Percentiles rank a stretch among this genome's conserved stretches.
phyloP scores from a whole-genome alignment of 2,329 filamentous ascomycete genomes.

The Rosellinia necatrix region DNA sequence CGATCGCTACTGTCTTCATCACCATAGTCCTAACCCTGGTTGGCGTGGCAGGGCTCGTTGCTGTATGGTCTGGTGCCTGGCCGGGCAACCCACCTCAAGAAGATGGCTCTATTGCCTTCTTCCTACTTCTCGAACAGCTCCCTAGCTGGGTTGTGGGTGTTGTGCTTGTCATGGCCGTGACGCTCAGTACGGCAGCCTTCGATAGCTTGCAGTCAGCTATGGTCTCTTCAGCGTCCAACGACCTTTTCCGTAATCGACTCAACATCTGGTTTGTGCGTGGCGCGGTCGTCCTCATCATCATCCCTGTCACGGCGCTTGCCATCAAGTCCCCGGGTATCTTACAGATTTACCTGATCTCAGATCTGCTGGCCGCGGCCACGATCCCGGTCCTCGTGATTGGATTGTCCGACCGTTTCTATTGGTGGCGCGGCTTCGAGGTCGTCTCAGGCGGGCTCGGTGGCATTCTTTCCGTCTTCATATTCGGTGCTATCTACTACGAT shows the following conservation, averaged over 20 bases:
- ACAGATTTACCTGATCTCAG: constrained; percentile 82
- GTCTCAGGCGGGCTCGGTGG: constrained; percentile 78
- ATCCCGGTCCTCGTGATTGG: constrained; percentile 79
- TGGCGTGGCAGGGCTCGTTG: constrained; percentile 73
- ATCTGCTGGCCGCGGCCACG: constrained; percentile 75
- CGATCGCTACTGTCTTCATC: constrained; percentile 67
- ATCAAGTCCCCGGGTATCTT: constrained; percentile 75
- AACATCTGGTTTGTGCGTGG: constrained; percentile 74
- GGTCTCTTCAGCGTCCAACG: constrained; percentile 83
- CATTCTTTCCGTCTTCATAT: constrained; percentile 79
- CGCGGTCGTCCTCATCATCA: constrained; percentile 71
- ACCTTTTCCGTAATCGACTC: constrained; percentile 81
- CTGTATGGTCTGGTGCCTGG: constrained; percentile 77
- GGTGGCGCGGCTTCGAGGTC: constrained; percentile 81
- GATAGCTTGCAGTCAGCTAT: constrained; percentile 82
- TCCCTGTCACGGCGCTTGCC: constrained; percentile 75
- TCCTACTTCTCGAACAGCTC: constrained; percentile 72
- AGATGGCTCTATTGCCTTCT: constrained; percentile 73
- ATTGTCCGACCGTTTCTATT: constrained; percentile 67
- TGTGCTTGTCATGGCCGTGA: constrained; percentile 79
- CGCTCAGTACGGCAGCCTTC: constrained; percentile 76
- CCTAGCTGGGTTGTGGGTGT: constrained; percentile 83
- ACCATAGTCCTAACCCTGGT: constrained; percentile 74
- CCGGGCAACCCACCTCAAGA: constrained; percentile 62
- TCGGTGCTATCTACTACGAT: constrained; percentile 78